phyloP scores from a whole-genome alignment of 495 filamentous ascomycete species.

The Rostrohypoxylon terebratum region DNA sequence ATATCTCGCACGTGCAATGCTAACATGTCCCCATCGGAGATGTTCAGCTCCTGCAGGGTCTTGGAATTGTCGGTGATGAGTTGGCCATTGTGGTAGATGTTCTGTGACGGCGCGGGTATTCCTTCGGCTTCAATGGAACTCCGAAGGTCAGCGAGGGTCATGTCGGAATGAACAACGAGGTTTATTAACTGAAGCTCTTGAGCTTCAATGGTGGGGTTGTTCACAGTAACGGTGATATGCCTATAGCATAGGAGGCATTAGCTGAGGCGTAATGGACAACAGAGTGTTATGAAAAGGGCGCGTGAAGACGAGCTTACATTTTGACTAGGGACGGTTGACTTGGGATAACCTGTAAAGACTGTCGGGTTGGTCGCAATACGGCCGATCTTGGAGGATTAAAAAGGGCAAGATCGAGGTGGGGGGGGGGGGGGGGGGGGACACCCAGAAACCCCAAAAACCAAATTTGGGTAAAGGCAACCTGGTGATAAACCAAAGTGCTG shows the following conservation, averaged over 20 bases:
- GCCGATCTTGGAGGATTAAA: conserved; percentile 13
- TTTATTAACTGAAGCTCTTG: conserved; percentile 82
- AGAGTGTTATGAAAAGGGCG: not conserved
- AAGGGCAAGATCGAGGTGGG: conserved; percentile 15
- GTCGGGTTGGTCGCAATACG: conserved; percentile 20
- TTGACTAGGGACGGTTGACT: conserved; percentile 19
- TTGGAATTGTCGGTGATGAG: conserved; percentile 80
- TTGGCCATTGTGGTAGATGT: conserved; percentile 90
- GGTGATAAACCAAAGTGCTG: not conserved
- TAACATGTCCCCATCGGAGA: conserved; percentile 92
- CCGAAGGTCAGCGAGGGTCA: conserved; percentile 89
- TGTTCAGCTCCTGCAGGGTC: conserved; percentile 83
- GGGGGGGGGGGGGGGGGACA: too few relatives aligned
- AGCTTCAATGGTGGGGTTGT: conserved; percentile 69
- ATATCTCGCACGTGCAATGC: conserved; percentile 79
- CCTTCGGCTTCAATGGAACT: conserved; percentile 75
- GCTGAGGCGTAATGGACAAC: conserved; percentile 21
- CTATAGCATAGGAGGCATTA: conserved; percentile 53
- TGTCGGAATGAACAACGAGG: conserved; percentile 83
- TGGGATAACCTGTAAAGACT: conserved; percentile 4
- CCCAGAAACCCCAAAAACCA: not conserved
- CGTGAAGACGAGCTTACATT: conserved; percentile 32
- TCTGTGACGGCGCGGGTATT: conserved; percentile 68
- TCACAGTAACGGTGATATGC: conserved; percentile 89
- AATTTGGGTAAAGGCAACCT: conserved; percentile 17